These are phyloP conservation scores for Penicillium alfredii DNA, from an alignment of 495 filamentous ascomycete species.

Conservation along the genomic window DNA sequence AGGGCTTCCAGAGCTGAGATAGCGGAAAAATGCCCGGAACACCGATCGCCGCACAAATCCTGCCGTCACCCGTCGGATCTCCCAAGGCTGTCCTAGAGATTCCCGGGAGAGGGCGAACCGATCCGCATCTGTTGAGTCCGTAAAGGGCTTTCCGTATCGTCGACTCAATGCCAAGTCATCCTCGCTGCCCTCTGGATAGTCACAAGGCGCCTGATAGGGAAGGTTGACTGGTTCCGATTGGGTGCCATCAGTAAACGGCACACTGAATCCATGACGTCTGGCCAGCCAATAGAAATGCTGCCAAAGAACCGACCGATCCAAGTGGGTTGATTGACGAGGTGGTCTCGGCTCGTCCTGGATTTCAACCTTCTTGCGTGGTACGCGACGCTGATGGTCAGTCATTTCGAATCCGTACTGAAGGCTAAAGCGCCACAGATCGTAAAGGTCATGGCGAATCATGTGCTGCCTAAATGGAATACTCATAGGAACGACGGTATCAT, in stretches of 20 bases:
- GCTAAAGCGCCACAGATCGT: constrained; percentile 1
- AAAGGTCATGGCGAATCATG: neutral
- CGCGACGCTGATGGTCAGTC: constrained; percentile 1
- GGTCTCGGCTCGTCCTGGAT: neutral
- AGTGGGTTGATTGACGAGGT: neutral
- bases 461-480: neutral
- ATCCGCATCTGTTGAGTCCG: constrained; percentile 6
- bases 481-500: neutral
- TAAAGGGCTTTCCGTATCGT: constrained; percentile 6
- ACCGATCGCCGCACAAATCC: constrained; percentile 6
- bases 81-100: neutral
- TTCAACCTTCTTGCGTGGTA: neutral
- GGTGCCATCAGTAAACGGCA: neutral
- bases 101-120: constrained; percentile 3
- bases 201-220: neutral
- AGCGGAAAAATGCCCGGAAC: constrained; percentile 5
- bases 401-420: constrained; percentile 2
- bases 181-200: neutral
- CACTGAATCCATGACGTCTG: neutral
- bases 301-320: neutral
- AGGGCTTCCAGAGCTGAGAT: neutral
- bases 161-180: neutral
- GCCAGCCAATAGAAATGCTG: neutral
- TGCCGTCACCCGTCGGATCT: neutral
- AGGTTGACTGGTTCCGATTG: neutral